phyloP scores from a whole-genome alignment of 2,329 filamentous ascomycete genomes.

The Colletotrichum orbiculare region DNA sequence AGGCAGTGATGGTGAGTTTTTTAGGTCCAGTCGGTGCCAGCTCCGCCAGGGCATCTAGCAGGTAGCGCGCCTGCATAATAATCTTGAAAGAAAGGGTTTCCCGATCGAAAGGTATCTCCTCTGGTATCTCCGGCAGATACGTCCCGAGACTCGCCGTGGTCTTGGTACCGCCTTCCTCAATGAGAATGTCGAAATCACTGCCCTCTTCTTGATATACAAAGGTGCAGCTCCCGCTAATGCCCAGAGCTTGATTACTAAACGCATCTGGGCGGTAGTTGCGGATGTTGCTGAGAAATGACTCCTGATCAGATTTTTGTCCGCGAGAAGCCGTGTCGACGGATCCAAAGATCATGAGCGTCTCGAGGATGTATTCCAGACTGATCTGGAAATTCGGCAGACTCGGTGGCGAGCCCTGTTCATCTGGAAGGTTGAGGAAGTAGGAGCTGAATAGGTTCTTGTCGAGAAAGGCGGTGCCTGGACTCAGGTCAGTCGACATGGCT shows the following conservation, averaged over 20 bases:
- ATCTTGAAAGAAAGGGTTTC: conserved; percentile 87
- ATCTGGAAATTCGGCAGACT: conserved; percentile 82
- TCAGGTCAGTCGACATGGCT: conserved; percentile 8
- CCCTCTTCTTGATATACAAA: conserved; percentile 81
- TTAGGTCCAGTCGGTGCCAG: conserved; percentile 77
- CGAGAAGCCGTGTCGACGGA: conserved; percentile 76
- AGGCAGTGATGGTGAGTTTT: conserved; percentile 75
- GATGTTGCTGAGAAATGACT: conserved; percentile 70
- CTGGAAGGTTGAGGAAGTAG: conserved; percentile 74
- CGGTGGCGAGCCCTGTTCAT: conserved; percentile 51
- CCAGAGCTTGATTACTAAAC: conserved; percentile 85
- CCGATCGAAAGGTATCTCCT: conserved; percentile 90
- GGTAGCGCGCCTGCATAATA: conserved; percentile 85
- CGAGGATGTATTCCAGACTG: conserved; percentile 86
- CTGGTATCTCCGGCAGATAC: conserved; percentile 79
- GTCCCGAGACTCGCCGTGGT: conserved; percentile 92
- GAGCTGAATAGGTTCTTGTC: conserved; percentile 90
- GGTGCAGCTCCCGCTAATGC: conserved; percentile 87
- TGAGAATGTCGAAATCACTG: conserved; percentile 82
- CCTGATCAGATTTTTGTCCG: conserved; percentile 67
- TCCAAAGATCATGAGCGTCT: conserved; percentile 95
- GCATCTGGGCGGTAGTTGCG: conserved; percentile 75
- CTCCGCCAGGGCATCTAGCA: conserved; percentile 79
- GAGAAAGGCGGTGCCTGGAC: conserved; percentile 71
- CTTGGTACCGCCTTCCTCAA: conserved; percentile 87